phyloP scores from a whole-genome alignment of 257 asterid species.

The Echium plantagineum region DNA sequence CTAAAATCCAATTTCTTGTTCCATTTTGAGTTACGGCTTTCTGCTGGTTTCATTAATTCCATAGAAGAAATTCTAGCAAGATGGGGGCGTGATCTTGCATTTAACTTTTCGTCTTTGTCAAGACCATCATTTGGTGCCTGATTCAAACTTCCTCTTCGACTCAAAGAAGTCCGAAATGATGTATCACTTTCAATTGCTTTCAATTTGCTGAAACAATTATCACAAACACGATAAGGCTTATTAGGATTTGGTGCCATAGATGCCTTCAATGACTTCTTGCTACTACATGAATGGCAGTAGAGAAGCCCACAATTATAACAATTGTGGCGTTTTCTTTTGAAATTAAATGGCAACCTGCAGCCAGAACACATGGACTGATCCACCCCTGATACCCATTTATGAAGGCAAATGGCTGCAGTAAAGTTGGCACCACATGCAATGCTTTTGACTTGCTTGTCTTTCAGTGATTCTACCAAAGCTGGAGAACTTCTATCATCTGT shows the following conservation, averaged over 20 bases:
- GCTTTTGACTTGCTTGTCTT: conserved; percentile 86
- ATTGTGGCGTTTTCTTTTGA: conserved; percentile 86
- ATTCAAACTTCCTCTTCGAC: conserved; percentile 62
- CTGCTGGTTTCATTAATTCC: conserved; percentile 79
- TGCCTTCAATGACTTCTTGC: conserved; percentile 80
- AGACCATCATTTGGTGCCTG: conserved; percentile 36
- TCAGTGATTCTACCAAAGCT: conserved; percentile 68
- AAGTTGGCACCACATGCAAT: conserved; percentile 82
- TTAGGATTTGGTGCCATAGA: conserved; percentile 91
- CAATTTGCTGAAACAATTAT: conserved; percentile 62
- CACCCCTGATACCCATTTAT: conserved; percentile 78
- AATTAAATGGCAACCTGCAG: conserved; percentile 73
- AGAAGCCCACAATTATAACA: conserved; percentile 91
- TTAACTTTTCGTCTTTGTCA: conserved; percentile 67
- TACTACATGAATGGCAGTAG: conserved; percentile 85
- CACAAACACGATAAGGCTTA: conserved; percentile 86
- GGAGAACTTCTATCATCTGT: conserved; percentile 62
- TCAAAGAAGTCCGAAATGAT: conserved; percentile 52
- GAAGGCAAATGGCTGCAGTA: conserved; percentile 78
- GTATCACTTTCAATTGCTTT: conserved; percentile 58
- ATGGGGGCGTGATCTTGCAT: conserved; percentile 48
- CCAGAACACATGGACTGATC: conserved; percentile 95
- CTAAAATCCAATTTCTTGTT: conserved; percentile 74
- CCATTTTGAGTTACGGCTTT: conserved; percentile 56
- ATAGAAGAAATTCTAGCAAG: conserved; percentile 70